These are phyloP conservation scores for Rhododendron griersonianum DNA, from an alignment of 148 eudicot species.

Conservation along the genomic window DNA sequence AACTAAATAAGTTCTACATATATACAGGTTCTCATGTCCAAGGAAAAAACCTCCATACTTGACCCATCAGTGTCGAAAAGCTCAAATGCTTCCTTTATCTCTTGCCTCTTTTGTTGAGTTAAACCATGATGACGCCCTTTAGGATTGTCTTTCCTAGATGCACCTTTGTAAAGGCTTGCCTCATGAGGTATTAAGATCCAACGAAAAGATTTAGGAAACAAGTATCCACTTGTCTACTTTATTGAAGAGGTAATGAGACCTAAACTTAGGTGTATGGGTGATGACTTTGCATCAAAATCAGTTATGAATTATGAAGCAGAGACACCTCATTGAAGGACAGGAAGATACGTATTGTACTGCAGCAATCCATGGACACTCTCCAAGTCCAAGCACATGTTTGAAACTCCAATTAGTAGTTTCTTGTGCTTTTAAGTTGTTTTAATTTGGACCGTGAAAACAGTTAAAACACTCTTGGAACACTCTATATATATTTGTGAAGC, in stretches of 20 bases:
- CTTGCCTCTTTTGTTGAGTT: slow-evolving; percentile 78
- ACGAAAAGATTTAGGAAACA: not conserved
- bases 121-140: slow-evolving; percentile 70
- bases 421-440: not conserved
- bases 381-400: not conserved
- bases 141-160: slow-evolving; percentile 63
- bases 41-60: slow-evolving; percentile 36
- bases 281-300: not conserved
- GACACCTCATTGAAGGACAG: not conserved
- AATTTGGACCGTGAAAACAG: not conserved
- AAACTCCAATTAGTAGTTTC: not conserved
- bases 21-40: not conserved
- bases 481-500: not conserved
- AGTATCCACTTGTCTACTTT: not conserved
- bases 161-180: slow-evolving; percentile 26
- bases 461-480: not conserved
- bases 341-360: not conserved
- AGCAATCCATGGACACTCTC: not conserved
- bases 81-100: slow-evolving; percentile 94
- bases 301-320: not conserved
- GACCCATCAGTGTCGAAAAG: slow-evolving; percentile 95
- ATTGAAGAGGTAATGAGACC: not conserved
- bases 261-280: not conserved
- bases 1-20: not conserved
- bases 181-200: slow-evolving; percentile 1